A percentile compares a stretch with the other conserved stretches of the same genome.
These are phyloP conservation scores for Erigeron canadensis DNA, from an alignment of 129 eudicot genomes.

Conservation along the genomic window DNA sequence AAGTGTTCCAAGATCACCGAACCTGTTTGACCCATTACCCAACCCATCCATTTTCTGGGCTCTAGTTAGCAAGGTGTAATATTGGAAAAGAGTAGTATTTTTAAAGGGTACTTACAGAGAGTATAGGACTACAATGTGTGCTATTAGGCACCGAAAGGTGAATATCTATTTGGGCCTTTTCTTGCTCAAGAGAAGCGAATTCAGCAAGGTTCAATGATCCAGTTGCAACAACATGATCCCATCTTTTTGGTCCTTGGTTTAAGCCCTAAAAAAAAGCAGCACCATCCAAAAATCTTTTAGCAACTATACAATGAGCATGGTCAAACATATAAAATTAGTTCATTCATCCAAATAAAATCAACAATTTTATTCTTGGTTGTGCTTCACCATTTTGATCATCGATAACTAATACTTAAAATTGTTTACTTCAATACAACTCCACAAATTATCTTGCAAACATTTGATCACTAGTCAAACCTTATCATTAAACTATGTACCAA, in stretches of 20 bases:
- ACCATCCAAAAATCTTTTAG: slow-evolving; percentile 1
- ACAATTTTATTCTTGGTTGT: not conserved
- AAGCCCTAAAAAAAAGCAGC: slow-evolving; percentile 35
- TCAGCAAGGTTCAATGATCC: slow-evolving; percentile 66
- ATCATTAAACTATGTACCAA: too few relatives aligned
- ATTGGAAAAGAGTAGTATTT: not conserved
- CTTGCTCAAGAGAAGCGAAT: slow-evolving; percentile 43
- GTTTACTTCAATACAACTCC: not conserved
- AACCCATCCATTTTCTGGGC: not conserved
- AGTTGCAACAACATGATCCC: slow-evolving; percentile 37
- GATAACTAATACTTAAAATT: not conserved
- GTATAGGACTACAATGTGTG: slow-evolving; percentile 26
- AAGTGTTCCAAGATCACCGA: not conserved
- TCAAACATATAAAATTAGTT: too few relatives aligned
- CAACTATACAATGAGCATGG: not conserved
- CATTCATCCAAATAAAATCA: too few relatives aligned
- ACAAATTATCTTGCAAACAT: not conserved
- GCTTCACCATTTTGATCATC: not conserved
- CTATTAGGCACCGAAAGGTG: slow-evolving; percentile 43
- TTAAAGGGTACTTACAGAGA: slow-evolving; percentile 48
- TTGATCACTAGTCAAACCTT: too few relatives aligned
- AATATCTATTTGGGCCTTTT: slow-evolving; percentile 40
- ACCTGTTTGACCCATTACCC: not conserved
- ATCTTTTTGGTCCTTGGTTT: slow-evolving; percentile 38
- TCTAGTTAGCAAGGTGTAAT: not conserved